phyloP scores from a whole-genome alignment of 257 asterid genomes.

The Leonotis leonurus region DNA sequence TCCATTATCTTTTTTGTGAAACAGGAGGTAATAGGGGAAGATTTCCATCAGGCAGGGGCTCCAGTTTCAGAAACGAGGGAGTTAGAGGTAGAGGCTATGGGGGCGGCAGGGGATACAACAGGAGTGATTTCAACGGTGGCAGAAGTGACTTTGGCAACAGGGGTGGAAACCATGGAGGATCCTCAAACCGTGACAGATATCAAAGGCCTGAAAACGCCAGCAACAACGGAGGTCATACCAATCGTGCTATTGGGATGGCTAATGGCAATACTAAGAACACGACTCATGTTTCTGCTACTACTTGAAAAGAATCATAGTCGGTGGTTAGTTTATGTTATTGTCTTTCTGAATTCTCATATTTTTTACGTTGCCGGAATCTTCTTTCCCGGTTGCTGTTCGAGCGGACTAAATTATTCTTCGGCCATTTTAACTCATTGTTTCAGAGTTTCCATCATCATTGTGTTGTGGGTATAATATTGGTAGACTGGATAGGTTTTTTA shows the following conservation, averaged over 20 bases:
- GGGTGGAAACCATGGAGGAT: conserved; percentile 65
- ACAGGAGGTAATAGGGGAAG: conserved; percentile 41
- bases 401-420: conserved; percentile 10
- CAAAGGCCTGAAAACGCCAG: conserved; percentile 38
- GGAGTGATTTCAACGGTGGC: conserved; percentile 52
- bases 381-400: neutral
- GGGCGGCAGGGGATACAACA: conserved; percentile 56
- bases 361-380: neutral
- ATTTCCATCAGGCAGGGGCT: conserved; percentile 48
- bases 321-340: neutral
- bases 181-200: too few relatives aligned
- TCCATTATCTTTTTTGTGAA: neutral
- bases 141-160: conserved; percentile 54
- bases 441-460: conserved; percentile 15
- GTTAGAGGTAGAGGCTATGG: conserved; percentile 66
- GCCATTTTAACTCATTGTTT: conserved; percentile 17
- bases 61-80: conserved; percentile 45
- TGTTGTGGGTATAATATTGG: conserved; percentile 28
- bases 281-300: conserved; percentile 57
- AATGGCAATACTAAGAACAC: conserved; percentile 44
- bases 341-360: neutral
- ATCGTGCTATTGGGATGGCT: conserved; percentile 46
- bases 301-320: conserved; percentile 40
- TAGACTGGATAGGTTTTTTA: conserved; percentile 12
- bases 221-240: conserved; percentile 41